Evolutionary conservation across 2,329 filamentous ascomycete genomes (phyloP).

Genomic region (Xylariaceae sp.): DNA sequence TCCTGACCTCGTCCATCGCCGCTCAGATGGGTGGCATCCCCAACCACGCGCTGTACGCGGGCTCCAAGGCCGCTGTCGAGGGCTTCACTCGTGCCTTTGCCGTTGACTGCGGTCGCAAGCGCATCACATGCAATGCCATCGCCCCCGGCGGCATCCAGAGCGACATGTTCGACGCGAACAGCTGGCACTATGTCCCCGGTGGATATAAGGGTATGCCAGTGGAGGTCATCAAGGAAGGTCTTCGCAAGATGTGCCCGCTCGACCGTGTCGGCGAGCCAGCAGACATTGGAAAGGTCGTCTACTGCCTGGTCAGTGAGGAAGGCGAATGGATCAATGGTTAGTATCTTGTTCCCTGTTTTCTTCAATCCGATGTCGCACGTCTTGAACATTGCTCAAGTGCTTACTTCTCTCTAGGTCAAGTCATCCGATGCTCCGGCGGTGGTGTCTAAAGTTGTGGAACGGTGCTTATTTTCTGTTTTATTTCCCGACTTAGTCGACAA

Average conservation of each 20-base stretch:
- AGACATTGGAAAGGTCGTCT: constrained; percentile 55
- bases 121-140: constrained; percentile 67
- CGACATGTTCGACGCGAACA: constrained; percentile 70
- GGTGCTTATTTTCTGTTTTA: background rate
- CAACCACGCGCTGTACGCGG: constrained; percentile 67
- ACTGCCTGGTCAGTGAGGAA: constrained; percentile 51
- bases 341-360: constrained; percentile 21
- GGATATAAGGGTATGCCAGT: constrained; percentile 47
- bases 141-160: constrained; percentile 69
- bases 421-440: constrained; percentile 33
- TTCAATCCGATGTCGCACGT: background rate
- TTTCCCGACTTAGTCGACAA: background rate
- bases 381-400: constrained; percentile 5
- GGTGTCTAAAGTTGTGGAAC: constrained; percentile 25
- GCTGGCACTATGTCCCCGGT: constrained; percentile 60
- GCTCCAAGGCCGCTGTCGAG: constrained; percentile 67
- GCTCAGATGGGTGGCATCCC: constrained; percentile 60
- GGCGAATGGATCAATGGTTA: constrained; percentile 62
- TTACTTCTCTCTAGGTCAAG: constrained; percentile 28
- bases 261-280: constrained; percentile 52
- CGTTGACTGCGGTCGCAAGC: constrained; percentile 62
- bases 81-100: constrained; percentile 67
- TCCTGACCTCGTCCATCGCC: constrained; percentile 68
- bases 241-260: constrained; percentile 54
- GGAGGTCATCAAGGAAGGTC: constrained; percentile 49